Evolutionary conservation across 176 grass and related monocot species (phyloP).

Genomic region (sorghum (Sorghum bicolor)): DNA sequence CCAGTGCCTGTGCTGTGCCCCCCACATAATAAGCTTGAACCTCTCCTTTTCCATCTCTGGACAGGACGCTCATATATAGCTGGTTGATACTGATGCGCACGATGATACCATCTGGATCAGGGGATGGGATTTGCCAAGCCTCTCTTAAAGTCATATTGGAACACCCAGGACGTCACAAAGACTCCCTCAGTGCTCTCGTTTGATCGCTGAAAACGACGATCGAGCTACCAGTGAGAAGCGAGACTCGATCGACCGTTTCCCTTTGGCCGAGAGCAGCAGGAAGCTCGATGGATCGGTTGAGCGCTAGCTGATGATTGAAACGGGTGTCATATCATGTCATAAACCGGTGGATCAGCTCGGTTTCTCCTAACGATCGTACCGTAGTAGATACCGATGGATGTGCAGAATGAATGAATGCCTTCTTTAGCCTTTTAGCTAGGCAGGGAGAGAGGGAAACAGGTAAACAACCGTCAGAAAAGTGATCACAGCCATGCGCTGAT

Average conservation of each 20-base stretch:
- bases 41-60: background rate
- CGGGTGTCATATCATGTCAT: background rate
- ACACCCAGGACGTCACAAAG: background rate
- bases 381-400: background rate
- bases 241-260: background rate
- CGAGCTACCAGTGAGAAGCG: background rate
- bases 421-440: slow-evolving; percentile 6
- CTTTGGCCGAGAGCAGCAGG: background rate
- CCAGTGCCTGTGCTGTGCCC: background rate
- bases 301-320: background rate
- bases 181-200: background rate
- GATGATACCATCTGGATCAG: background rate
- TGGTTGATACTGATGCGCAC: slow-evolving; percentile 11
- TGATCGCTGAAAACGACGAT: slow-evolving; percentile 24
- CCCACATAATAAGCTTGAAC: background rate
- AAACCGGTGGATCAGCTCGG: background rate
- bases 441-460: background rate
- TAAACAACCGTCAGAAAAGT: slow-evolving; percentile 21
- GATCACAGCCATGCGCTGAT: slow-evolving; percentile 25
- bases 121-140: background rate
- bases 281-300: background rate
- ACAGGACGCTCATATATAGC: background rate
- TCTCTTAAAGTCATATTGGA: background rate
- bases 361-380: slow-evolving; percentile 1
- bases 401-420: slow-evolving; percentile 13